Conservation (phyloP, 805 yeast genomes). For the Torulaspora microellipsoides region DNA sequence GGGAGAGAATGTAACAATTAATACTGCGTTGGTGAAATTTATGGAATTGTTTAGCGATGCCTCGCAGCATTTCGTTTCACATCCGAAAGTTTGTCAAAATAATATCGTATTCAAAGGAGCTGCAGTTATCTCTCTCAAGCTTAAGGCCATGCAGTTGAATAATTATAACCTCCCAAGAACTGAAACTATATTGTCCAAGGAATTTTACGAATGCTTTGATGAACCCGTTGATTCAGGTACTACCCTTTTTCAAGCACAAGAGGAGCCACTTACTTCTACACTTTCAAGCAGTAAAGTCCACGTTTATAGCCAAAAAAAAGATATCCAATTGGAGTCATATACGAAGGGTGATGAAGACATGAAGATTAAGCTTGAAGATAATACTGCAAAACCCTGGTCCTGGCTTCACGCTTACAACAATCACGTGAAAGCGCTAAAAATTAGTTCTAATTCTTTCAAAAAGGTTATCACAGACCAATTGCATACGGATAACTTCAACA, state of each 20-base stretch:
- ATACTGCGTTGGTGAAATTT: constrained; percentile 44
- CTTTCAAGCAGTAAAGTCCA: constrained; percentile 24
- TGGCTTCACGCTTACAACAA: constrained; percentile 29
- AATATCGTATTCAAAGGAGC: constrained; percentile 54
- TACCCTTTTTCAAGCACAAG: constrained; percentile 23
- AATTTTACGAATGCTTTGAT: constrained; percentile 32
- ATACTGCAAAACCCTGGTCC: constrained; percentile 9
- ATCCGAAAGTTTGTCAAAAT: constrained; percentile 58
- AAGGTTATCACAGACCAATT: constrained; percentile 30
- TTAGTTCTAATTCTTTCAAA: constrained; percentile 24
- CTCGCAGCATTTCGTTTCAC: constrained; percentile 63
- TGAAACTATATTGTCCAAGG: constrained; percentile 26
- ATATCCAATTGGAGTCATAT: constrained; percentile 22
- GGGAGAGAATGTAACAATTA: constrained; percentile 51
- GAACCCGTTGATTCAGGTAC: constrained; percentile 28
- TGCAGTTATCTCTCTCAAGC: constrained; percentile 49
- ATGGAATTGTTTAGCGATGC: constrained; percentile 48
- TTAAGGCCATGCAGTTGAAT: constrained; percentile 48
- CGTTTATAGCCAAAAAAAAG: constrained; percentile 19
- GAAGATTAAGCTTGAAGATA: constrained; percentile 9
- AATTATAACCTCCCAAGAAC: constrained; percentile 39
- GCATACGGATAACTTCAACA: constrained; percentile 28
- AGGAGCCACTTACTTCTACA: constrained; percentile 12
- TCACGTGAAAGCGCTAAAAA: constrained; percentile 27
- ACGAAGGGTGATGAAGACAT: constrained; percentile 14